Evolutionary conservation across 352 stramenopile species (phyloP), one percentile per base, ranked within the genome.

Genomic region (Phytopythium montanum): DNA sequence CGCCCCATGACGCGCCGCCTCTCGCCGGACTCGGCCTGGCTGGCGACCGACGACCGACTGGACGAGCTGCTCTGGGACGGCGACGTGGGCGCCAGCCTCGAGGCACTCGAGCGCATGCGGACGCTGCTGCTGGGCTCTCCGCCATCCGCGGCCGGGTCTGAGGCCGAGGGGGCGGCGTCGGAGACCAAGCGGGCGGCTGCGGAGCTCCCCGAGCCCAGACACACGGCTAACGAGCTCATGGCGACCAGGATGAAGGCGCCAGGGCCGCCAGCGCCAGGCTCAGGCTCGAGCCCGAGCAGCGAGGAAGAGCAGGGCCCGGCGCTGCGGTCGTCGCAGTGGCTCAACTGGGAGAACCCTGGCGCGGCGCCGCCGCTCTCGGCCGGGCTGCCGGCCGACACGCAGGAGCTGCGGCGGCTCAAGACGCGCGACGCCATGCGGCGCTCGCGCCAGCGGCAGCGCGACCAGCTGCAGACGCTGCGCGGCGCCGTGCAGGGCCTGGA

Each of bases 361-460:
- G 50, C 69, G 6, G 69, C 78, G 1, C 34, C 79, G 51, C 65
- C 79, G 52, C 23, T 76, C 4, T 73, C 49, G 49, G 28, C 49
- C 10, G 49, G 49, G 16, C 49, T 55, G 49, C 49, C 49, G 2
- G 49, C 39, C 28, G 49, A 55, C 49, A 55, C 49, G 49, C 28
- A 41, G 18, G 64, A 70, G 44, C 29, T 55, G 13, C 64, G 45
- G 2, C 58, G 64, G 31, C 9, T 59, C 28, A 68, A 59, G 46
- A 81, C 72, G 48, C 69, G 69, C 28, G 69, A 75, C 36, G 65
- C 60, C 28, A 81, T 76, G 72, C 66, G 67, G 21, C 67, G 68
- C 36, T 66, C 55, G 21, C 60, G 72, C 0, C 72, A 68, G 29
- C 61, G 67, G 0, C 66, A 77, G 61, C 62, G 67, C 23, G 61